phyloP scores from a whole-genome alignment of 306 rosid genomes.

The Prunus padus region DNA sequence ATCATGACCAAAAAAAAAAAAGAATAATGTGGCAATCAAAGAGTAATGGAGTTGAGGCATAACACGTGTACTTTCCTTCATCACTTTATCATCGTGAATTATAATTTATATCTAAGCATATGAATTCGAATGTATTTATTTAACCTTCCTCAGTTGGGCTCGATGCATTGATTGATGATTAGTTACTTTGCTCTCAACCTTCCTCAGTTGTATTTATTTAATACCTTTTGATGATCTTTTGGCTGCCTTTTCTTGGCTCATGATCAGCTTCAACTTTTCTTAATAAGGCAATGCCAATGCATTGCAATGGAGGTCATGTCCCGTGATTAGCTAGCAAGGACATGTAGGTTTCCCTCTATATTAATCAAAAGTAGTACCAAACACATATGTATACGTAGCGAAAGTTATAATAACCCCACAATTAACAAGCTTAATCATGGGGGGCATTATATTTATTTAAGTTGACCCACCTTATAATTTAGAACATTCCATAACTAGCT shows the following conservation, averaged over 20 bases:
- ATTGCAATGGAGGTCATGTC: background rate
- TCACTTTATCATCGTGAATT: background rate
- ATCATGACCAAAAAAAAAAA: no score
- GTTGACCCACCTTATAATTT: no score
- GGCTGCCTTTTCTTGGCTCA: background rate
- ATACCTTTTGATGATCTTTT: constrained; percentile 6
- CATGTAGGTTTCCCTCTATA: background rate
- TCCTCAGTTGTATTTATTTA: background rate
- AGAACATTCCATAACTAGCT: no score
- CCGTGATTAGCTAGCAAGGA: constrained; percentile 4
- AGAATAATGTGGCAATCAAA: constrained; percentile 30
- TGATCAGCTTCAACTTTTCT: background rate
- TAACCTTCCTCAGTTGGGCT: no score
- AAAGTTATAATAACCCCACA: background rate
- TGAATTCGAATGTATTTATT: no score
- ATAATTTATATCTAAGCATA: no score
- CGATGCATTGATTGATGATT: background rate
- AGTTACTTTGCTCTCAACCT: background rate
- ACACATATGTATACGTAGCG: no score
- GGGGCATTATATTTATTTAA: no score
- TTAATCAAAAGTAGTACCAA: background rate
- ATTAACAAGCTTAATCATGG: background rate
- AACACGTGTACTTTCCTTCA: constrained; percentile 34
- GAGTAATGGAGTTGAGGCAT: constrained; percentile 27
- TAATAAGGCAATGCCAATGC: background rate